Evolutionary conservation across 2,329 filamentous ascomycete species (phyloP).

Genomic region (Kalaharituber pfeilii): DNA sequence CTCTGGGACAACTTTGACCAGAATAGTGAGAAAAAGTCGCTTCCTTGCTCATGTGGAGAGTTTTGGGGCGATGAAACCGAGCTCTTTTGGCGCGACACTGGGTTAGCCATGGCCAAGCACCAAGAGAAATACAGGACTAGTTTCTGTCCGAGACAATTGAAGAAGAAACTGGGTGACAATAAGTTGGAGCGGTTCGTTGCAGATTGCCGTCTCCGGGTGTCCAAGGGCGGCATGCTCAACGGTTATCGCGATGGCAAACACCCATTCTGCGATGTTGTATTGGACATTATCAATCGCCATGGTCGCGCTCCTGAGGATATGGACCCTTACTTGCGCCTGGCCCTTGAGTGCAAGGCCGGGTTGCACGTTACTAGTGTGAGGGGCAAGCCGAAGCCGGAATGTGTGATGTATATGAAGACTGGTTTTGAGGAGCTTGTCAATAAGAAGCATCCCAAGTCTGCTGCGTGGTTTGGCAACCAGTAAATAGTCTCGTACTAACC

Average conservation of each 20-base stretch:
- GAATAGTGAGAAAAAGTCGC: slow-evolving; percentile 11
- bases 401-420: slow-evolving; percentile 11
- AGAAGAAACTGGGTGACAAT: slow-evolving; percentile 8
- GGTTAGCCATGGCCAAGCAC: neutral
- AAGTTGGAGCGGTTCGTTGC: slow-evolving; percentile 16
- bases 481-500: too few species aligned
- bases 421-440: neutral
- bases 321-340: slow-evolving; percentile 12
- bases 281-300: slow-evolving; percentile 3
- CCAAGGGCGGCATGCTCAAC: neutral
- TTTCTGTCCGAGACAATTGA: slow-evolving; percentile 15
- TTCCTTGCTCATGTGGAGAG: slow-evolving; percentile 14
- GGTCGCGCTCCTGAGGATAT: slow-evolving; percentile 5
- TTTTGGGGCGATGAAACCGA: slow-evolving; percentile 10
- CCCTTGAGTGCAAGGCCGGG: slow-evolving; percentile 12
- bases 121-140: slow-evolving; percentile 7
- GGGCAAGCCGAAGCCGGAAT: slow-evolving; percentile 11
- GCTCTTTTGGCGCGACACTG: slow-evolving; percentile 9
- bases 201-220: slow-evolving; percentile 11
- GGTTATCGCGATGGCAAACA: slow-evolving; percentile 10
- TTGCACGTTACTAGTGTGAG: neutral
- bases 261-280: slow-evolving; percentile 13
- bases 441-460: neutral
- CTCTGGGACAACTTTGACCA: slow-evolving; percentile 5
- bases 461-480: slow-evolving; percentile 5